phyloP scores from a whole-genome alignment of 2,329 filamentous ascomycete species.

The Arthrobotrys iridis region DNA sequence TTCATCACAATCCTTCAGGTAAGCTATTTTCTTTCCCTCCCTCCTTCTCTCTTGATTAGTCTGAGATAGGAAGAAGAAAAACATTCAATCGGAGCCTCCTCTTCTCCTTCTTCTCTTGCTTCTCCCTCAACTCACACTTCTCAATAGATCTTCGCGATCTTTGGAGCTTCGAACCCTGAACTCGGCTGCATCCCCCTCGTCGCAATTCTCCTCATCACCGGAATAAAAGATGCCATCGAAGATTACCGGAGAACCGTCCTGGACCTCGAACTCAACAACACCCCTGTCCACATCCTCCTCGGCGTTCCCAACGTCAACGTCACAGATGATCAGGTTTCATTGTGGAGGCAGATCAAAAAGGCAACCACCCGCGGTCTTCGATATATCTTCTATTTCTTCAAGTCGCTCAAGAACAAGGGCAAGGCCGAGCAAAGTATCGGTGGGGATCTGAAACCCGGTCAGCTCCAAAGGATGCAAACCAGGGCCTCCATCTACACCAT shows the following conservation, averaged over 20 bases:
- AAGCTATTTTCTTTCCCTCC: constrained; percentile 64
- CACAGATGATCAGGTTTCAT: constrained; percentile 81
- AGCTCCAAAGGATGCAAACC: constrained; percentile 56
- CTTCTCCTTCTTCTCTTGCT: not conserved
- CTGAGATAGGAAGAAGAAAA: too few relatives aligned
- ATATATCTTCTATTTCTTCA: constrained; percentile 67
- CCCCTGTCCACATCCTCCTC: constrained; percentile 86
- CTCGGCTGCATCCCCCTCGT: constrained; percentile 91
- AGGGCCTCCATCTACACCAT: constrained; percentile 59
- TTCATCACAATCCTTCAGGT: constrained; percentile 95
- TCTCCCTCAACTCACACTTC: too few relatives aligned
- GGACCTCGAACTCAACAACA: constrained; percentile 95
- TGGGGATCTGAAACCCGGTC: constrained; percentile 55
- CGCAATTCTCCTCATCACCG: constrained; percentile 86
- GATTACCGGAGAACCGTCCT: constrained; percentile 91
- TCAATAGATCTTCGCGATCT: constrained; percentile 93
- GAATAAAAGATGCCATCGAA: constrained; percentile 93
- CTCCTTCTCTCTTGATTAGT: constrained; percentile 56
- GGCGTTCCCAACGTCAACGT: constrained; percentile 95
- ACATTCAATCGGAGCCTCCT: not conserved
- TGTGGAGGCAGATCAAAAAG: constrained; percentile 93
- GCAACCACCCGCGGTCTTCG: constrained; percentile 71
- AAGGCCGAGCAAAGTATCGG: constrained; percentile 61
- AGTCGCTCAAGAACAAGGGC: constrained; percentile 61
- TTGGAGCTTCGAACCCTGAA: constrained; percentile 88